Evolutionary conservation across 768 basidiomycete genomes (phyloP).

Genomic region (Lactarius quietus): DNA sequence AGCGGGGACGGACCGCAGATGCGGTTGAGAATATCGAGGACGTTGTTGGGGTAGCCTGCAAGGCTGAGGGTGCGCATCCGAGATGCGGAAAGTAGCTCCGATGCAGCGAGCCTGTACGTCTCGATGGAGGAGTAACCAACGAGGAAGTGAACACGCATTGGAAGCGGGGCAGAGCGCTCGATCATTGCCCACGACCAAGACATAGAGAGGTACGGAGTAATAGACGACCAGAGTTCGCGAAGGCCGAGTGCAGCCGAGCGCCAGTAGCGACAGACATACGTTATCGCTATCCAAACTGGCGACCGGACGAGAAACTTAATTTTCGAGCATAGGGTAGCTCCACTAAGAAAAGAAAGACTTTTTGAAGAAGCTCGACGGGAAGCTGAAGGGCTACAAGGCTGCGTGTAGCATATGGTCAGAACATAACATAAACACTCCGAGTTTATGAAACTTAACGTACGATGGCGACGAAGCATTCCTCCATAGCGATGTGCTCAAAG

Average conservation of each 20-base stretch:
- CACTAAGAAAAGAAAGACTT: too few species aligned
- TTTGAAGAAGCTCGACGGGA: too few species aligned
- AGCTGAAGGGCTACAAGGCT: too few species aligned
- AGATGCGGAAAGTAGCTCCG: conserved; percentile 14
- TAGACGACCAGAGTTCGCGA: conserved; percentile 15
- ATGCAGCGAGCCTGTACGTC: conserved; percentile 6
- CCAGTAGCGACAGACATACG: too few species aligned
- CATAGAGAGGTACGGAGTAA: conserved; percentile 8
- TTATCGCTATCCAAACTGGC: too few species aligned
- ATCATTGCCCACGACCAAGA: conserved; percentile 17
- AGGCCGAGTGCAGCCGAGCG: conserved; percentile 2
- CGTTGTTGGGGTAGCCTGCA: background rate
- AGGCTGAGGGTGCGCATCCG: conserved; percentile 14
- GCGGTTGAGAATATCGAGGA: conserved; percentile 10
- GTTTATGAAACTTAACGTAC: too few species aligned
- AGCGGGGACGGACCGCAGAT: conserved; percentile 15
- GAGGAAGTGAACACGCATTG: conserved; percentile 6
- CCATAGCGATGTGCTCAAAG: background rate
- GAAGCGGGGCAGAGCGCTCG: conserved; percentile 18
- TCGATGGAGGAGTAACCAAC: background rate
- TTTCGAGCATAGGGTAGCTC: too few species aligned
- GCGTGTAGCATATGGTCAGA: too few species aligned
- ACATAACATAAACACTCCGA: too few species aligned
- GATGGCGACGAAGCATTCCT: too few species aligned
- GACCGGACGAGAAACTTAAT: too few species aligned